These are phyloP conservation scores for Psilocybe azurescens DNA, from an alignment of 768 basidiomycete genomes.

Conservation along the genomic window DNA sequence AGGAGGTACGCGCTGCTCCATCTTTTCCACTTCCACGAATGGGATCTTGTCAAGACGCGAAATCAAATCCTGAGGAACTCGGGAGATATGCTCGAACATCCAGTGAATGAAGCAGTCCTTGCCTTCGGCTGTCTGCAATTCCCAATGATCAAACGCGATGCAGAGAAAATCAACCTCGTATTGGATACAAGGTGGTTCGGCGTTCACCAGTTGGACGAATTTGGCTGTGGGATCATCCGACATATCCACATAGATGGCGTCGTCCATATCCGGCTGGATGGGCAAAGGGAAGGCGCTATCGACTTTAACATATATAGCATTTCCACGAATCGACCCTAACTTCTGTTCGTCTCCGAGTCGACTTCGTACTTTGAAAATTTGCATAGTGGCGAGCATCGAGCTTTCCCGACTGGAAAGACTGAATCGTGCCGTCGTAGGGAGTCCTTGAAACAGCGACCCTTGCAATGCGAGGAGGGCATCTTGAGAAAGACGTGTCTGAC, in stretches of 20 bases:
- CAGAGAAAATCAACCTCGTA: constrained; percentile 26
- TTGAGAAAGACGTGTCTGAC: neutral
- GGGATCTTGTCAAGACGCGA: constrained; percentile 23
- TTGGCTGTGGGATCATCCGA: neutral
- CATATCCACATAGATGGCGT: constrained; percentile 18
- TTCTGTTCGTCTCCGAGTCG: neutral
- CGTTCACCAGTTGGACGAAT: constrained; percentile 12
- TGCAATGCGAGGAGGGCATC: constrained; percentile 1
- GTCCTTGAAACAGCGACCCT: neutral
- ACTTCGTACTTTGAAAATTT: neutral
- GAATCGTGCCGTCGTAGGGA: neutral
- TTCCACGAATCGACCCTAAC: constrained; percentile 1
- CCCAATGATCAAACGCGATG: constrained; percentile 33
- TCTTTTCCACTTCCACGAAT: constrained; percentile 32
- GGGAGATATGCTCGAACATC: constrained; percentile 27
- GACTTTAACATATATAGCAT: constrained; percentile 9
- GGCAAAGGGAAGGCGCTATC: constrained; percentile 16
- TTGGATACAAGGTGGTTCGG: neutral
- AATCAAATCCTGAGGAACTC: constrained; percentile 7
- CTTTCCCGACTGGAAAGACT: neutral
- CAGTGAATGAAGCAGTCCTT: constrained; percentile 31
- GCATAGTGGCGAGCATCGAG: neutral
- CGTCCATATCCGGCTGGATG: neutral
- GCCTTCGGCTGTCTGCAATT: constrained; percentile 25
- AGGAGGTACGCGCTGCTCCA: constrained; percentile 21